Evolutionary conservation across 1,139 yeast genomes (phyloP).

Genomic region (Candida sojae): DNA sequence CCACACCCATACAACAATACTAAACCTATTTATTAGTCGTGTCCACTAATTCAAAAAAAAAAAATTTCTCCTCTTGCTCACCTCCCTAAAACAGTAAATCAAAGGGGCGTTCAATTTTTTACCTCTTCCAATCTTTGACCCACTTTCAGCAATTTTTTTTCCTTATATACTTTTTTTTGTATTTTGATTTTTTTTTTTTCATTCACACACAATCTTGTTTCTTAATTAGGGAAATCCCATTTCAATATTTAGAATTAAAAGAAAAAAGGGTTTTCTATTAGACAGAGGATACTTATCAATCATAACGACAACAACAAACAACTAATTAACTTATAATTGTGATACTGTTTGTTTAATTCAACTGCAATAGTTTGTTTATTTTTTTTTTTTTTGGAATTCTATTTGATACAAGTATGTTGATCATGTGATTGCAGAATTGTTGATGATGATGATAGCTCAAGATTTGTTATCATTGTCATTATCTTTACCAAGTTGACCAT

Average conservation of each 20-base stretch:
- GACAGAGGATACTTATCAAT: background rate
- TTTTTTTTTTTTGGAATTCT: too few relatives aligned
- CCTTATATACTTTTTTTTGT: slow-evolving; percentile 1
- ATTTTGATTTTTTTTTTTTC: background rate
- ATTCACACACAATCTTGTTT: background rate
- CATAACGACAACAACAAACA: background rate
- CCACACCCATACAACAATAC: background rate
- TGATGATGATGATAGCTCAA: too few relatives aligned
- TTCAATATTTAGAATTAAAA: too few relatives aligned
- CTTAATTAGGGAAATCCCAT: slow-evolving; percentile 1
- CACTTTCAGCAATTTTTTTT: background rate
- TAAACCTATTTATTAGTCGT: too few relatives aligned
- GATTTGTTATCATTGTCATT: background rate
- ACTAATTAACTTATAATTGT: background rate
- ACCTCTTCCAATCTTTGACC: slow-evolving; percentile 6
- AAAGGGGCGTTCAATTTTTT: slow-evolving; percentile 7
- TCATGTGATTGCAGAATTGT: too few relatives aligned
- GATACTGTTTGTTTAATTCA: too few relatives aligned
- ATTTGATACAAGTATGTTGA: too few relatives aligned
- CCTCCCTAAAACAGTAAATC: slow-evolving; percentile 5
- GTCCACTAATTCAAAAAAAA: too few relatives aligned
- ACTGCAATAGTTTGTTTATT: too few relatives aligned
- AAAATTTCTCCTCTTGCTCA: background rate
- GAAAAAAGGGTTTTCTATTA: too few relatives aligned
- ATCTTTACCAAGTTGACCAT: background rate